Evolutionary conservation across 2,329 filamentous ascomycete species (phyloP).

Genomic region (Zymoseptoria tritici): DNA sequence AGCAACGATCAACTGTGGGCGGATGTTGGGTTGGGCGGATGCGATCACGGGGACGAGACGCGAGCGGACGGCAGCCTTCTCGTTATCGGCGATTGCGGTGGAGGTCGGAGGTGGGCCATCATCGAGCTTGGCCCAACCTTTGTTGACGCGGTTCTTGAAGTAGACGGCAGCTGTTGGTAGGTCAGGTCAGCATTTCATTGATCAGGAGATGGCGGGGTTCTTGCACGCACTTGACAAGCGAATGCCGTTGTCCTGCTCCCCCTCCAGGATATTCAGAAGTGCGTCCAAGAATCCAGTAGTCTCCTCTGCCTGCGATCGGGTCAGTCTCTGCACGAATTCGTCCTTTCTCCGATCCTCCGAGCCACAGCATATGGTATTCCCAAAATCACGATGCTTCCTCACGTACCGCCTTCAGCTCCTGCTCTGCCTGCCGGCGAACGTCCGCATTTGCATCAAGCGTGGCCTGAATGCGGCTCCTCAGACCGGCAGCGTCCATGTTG

Average conservation of each 20-base stretch:
- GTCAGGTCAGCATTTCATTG: slow-evolving; percentile 4
- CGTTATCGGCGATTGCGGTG: slow-evolving; percentile 72
- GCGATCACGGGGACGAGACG: slow-evolving; percentile 85
- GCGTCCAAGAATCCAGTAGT: slow-evolving; percentile 85
- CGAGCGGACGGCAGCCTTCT: slow-evolving; percentile 79
- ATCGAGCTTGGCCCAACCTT: slow-evolving; percentile 77
- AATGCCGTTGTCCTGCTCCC: slow-evolving; percentile 76
- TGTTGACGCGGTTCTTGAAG: slow-evolving; percentile 93
- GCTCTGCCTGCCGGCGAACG: slow-evolving; percentile 66
- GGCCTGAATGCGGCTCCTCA: slow-evolving; percentile 69
- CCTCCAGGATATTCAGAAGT: slow-evolving; percentile 81
- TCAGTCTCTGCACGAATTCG: slow-evolving; percentile 4
- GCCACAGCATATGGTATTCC: not conserved
- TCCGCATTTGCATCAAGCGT: slow-evolving; percentile 70
- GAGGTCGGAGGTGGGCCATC: slow-evolving; percentile 48
- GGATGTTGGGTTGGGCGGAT: slow-evolving; percentile 65
- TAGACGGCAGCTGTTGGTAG: slow-evolving; percentile 73
- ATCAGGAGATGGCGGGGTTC: slow-evolving; percentile 11
- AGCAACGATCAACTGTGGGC: slow-evolving; percentile 86
- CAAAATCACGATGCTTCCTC: not conserved
- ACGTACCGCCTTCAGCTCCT: slow-evolving; percentile 73
- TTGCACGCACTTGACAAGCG: slow-evolving; percentile 69
- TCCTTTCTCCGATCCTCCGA: not conserved
- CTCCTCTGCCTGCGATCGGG: slow-evolving; percentile 66
- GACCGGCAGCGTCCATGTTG: slow-evolving; percentile 63